A percentile compares a stretch with the other conserved stretches of the same genome.
Conservation (phyloP, 2,329 filamentous ascomycete genomes). For the Periconia digitata region DNA sequence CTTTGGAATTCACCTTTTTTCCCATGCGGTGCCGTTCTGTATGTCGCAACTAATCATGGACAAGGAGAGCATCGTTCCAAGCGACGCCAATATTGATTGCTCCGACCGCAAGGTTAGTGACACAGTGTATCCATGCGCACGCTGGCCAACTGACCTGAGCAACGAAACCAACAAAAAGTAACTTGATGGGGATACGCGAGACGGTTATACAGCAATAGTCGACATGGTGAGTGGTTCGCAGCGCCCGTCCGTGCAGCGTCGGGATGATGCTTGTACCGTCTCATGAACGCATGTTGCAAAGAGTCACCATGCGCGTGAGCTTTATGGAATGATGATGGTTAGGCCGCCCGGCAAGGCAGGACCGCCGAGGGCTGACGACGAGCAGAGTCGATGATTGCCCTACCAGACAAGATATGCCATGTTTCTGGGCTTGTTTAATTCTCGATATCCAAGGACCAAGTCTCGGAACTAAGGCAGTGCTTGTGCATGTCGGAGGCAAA, state of each 20-base stretch:
- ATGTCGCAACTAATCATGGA: too few species aligned
- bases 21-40: too few species aligned
- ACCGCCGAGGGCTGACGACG: not conserved
- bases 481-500: not conserved
- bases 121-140: slow-evolving; percentile 2
- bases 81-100: too few species aligned
- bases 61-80: too few species aligned
- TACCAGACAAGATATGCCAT: too few species aligned
- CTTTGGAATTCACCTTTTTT: too few species aligned
- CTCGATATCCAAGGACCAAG: too few species aligned
- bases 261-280: slow-evolving; percentile 22
- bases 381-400: slow-evolving; percentile 1
- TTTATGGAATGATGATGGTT: not conserved
- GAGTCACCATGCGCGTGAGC: slow-evolving; percentile 2
- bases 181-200: not conserved
- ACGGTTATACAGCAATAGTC: not conserved
- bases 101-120: slow-evolving; percentile 9
- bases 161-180: slow-evolving; percentile 13
- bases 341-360: slow-evolving; percentile 6
- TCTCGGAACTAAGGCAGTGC: not conserved
- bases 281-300: slow-evolving; percentile 15
- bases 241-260: slow-evolving; percentile 5
- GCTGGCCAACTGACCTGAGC: not conserved
- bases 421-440: too few species aligned
- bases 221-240: slow-evolving; percentile 11